Conservation (phyloP, 306 rosid genomes). For the Datisca glomerata region DNA sequence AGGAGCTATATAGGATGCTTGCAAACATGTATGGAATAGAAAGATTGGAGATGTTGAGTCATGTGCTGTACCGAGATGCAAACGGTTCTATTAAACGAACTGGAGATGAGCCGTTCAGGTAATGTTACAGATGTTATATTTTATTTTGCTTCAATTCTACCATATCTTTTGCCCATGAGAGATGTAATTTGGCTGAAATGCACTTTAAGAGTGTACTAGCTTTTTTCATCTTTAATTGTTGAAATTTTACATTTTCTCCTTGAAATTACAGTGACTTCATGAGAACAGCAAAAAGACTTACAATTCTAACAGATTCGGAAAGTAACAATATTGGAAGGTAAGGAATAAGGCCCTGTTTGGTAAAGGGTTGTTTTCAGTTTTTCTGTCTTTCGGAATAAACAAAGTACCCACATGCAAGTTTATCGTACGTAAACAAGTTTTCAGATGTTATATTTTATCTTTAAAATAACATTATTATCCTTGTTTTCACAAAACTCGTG, state of each 20-base stretch:
- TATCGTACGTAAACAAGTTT: no score
- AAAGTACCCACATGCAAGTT: no score
- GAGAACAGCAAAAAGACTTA: slow-evolving; percentile 70
- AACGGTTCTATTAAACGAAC: slow-evolving; percentile 59
- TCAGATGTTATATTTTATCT: no score
- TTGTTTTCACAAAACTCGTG: no score
- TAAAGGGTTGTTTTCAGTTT: not conserved
- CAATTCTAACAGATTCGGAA: slow-evolving; percentile 47
- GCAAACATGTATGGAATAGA: slow-evolving; percentile 82
- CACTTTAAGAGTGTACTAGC: slow-evolving; percentile 1
- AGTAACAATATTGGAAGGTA: slow-evolving; percentile 48
- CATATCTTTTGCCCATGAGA: not conserved
- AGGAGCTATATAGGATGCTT: slow-evolving; percentile 61
- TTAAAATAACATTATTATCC: no score
- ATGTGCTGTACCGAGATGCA: slow-evolving; percentile 69
- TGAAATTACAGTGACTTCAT: slow-evolving; percentile 59
- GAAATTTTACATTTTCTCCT: slow-evolving; percentile 1
- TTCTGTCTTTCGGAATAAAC: not conserved
- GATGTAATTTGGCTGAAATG: not conserved
- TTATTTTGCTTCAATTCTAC: not conserved
- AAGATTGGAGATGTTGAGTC: slow-evolving; percentile 49
- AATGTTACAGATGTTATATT: not conserved
- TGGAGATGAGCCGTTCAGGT: slow-evolving; percentile 94
- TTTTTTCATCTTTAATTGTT: no score
- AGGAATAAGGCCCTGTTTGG: not conserved